These are phyloP conservation scores for Parathielavia appendiculata DNA, from an alignment of 495 filamentous ascomycete species.

Conservation along the genomic window DNA sequence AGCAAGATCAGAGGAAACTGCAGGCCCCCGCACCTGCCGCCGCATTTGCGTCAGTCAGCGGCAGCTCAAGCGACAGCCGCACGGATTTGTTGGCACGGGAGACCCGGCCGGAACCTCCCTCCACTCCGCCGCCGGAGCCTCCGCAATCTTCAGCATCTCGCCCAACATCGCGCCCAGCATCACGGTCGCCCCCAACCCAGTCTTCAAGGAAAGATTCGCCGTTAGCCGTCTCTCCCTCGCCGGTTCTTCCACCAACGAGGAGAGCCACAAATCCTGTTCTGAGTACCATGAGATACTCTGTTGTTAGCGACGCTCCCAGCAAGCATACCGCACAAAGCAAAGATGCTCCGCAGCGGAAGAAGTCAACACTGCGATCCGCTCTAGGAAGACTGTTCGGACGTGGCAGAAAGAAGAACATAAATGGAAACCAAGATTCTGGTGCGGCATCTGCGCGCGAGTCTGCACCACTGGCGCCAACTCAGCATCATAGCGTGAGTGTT, in stretches of 20 bases:
- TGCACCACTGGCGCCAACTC: slow-evolving; percentile 18
- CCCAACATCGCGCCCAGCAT: slow-evolving; percentile 23
- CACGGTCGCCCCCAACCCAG: slow-evolving; percentile 25
- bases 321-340: slow-evolving; percentile 30
- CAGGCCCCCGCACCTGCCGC: background rate
- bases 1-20: background rate
- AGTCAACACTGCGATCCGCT: slow-evolving; percentile 45
- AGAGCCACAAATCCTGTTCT: slow-evolving; percentile 34
- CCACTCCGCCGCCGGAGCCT: slow-evolving; percentile 24
- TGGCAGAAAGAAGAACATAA: slow-evolving; percentile 41
- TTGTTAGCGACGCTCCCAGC: slow-evolving; percentile 35
- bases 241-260: slow-evolving; percentile 18
- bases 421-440: slow-evolving; percentile 17
- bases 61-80: slow-evolving; percentile 14
- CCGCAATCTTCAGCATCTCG: slow-evolving; percentile 12
- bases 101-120: slow-evolving; percentile 20
- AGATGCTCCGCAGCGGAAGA: slow-evolving; percentile 43
- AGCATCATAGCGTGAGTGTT: slow-evolving; percentile 46
- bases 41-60: slow-evolving; percentile 1
- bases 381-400: slow-evolving; percentile 49
- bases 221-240: slow-evolving; percentile 17
- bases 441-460: slow-evolving; percentile 22
- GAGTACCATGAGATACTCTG: slow-evolving; percentile 38
- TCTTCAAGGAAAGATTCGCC: slow-evolving; percentile 23
- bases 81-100: slow-evolving; percentile 17